Conservation (phyloP, 768 basidiomycete species). For the Tylopilus sp. region DNA sequence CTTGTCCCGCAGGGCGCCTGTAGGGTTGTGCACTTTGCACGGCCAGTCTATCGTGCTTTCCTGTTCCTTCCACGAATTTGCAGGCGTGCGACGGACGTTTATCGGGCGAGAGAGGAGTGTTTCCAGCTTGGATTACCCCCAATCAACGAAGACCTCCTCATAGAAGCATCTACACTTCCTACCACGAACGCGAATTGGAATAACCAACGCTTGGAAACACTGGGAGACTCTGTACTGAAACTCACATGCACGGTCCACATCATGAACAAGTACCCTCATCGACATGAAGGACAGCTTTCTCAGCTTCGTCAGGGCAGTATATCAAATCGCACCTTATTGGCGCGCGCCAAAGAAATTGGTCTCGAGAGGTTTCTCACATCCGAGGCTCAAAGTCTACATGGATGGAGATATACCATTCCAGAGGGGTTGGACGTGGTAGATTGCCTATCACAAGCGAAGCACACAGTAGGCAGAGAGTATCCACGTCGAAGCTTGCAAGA, state of each 20-base stretch:
- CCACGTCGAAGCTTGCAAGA: conserved; percentile 77
- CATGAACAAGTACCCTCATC: conserved; percentile 69
- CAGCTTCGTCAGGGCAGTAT: conserved; percentile 60
- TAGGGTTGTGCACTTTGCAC: conserved; percentile 52
- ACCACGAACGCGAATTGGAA: conserved; percentile 58
- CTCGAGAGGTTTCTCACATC: conserved; percentile 62
- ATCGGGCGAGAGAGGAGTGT: conserved; percentile 53
- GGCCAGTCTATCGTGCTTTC: conserved; percentile 48
- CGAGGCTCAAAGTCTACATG: conserved; percentile 49
- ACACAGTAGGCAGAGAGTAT: conserved; percentile 43
- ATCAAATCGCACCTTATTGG: conserved; percentile 67
- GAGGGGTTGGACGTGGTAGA: conserved; percentile 36
- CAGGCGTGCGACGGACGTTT: conserved; percentile 62
- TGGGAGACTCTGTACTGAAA: conserved; percentile 83
- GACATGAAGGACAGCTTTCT: conserved; percentile 82
- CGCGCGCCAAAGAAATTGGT: conserved; percentile 59
- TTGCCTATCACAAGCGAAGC: conserved; percentile 24
- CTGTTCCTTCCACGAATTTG: conserved; percentile 62
- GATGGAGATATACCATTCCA: conserved; percentile 56
- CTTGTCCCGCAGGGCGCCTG: conserved; percentile 47
- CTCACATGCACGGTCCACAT: conserved; percentile 72
- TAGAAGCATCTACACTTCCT: conserved; percentile 78
- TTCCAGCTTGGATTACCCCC: conserved; percentile 58
- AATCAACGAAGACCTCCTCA: conserved; percentile 53
- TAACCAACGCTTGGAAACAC: conserved; percentile 84